Conservation (phyloP, 139 green algal genomes). For the Zygnema circumcarinatum region DNA sequence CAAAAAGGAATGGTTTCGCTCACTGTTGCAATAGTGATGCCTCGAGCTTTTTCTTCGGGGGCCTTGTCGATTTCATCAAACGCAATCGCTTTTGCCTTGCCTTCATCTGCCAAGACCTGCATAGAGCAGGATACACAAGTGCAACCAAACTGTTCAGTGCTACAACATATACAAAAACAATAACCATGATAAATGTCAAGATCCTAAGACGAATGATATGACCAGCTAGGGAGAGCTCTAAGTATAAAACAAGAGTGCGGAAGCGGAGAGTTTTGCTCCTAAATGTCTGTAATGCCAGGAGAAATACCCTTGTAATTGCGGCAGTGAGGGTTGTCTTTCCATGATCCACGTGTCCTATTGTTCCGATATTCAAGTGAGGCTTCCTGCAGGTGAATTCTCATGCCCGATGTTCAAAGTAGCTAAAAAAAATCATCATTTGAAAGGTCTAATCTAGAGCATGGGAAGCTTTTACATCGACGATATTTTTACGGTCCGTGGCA, state of each 20-base stretch:
- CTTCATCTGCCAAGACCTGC: constrained; percentile 84
- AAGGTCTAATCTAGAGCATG: too few species aligned
- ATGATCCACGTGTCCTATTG: constrained; percentile 98
- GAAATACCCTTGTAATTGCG: constrained; percentile 61
- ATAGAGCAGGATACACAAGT: neutral
- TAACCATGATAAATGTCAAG: constrained; percentile 7
- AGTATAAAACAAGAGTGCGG: too few species aligned
- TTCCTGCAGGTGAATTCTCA: constrained; percentile 86
- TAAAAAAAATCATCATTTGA: too few species aligned
- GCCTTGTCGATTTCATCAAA: constrained; percentile 99
- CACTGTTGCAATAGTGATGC: constrained; percentile 97
- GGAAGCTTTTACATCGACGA: too few species aligned
- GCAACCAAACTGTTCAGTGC: too few species aligned
- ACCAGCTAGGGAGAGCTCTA: too few species aligned
- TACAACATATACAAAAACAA: neutral
- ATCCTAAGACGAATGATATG: too few species aligned
- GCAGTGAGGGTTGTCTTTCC: constrained; percentile 98
- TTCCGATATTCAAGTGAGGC: constrained; percentile 97
- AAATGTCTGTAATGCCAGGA: too few species aligned
- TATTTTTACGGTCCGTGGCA: too few species aligned
- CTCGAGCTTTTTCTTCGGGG: constrained; percentile 96
- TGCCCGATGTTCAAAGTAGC: too few species aligned
- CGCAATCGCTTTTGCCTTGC: constrained; percentile 79
- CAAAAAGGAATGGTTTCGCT: neutral
- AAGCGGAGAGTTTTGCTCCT: too few species aligned